Base-by-base conservation (phyloP, 2,329 filamentous ascomycete species). In the Colletotrichum destructivum region DNA sequence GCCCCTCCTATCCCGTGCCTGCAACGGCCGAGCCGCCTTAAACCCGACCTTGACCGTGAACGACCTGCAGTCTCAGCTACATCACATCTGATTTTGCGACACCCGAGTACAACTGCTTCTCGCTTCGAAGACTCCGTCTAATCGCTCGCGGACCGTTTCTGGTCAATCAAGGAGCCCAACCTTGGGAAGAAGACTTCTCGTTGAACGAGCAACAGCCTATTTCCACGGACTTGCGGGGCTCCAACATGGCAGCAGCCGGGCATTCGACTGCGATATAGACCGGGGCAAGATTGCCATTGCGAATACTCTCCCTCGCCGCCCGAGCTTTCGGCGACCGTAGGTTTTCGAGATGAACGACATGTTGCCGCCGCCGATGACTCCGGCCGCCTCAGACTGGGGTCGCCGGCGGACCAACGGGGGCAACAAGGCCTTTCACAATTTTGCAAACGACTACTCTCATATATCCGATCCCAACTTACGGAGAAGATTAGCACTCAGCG, bases 401-500 rank as follows among this genome's bases (percentile, higher is more conserved):
- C 18, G 66, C 44, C 66, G 66, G 35, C 82, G 83, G 66, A 91
- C 89, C 1, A 83, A 85, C 64, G 91, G 91, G 74, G 90, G 90
- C 69, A 92, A 92, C 78, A 87, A 88, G 73, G 91, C 91, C 54
- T 93, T 93, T 79, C 90, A 93, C 83, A 93, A 93, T 80, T 94
- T 93, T 80, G 89, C 91, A 83, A 92, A 92, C 78, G 90, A 92
- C 79, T 93, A 82, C 75, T 88, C 86, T 9, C 88, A 90, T 74
- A 88, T 92, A 44, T 79, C 88, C 74, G 92, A 96, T 78, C 92
- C 93, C n/a, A 93, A 94, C 76, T 88, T 95, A 76, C 89, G 93
- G 66, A 88, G 94, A 74, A 89, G 93, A 67, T 88, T 94, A 69
- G 93, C 93, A 31, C 88, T 96, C 67, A 92, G 92, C 12, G 92